Percentiles rank a stretch among this genome's conserved stretches.
Evolutionary conservation across 2,329 filamentous ascomycete genomes (phyloP).

Genomic region (Ilyonectria destructans): DNA sequence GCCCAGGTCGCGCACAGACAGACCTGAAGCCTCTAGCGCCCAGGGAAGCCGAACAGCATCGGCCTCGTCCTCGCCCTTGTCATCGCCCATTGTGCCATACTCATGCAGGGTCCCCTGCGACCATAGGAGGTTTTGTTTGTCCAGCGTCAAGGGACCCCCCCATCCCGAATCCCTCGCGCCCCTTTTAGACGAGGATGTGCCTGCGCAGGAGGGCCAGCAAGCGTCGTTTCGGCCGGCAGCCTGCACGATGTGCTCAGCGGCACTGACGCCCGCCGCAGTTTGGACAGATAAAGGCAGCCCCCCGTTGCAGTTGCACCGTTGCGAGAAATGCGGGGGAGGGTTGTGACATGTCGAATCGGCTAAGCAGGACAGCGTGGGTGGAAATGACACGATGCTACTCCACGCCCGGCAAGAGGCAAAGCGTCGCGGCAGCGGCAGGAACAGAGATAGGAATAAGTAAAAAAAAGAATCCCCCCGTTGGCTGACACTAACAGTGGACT

Average conservation of each 20-base stretch:
- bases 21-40: slow-evolving; percentile 15
- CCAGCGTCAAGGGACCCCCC: slow-evolving; percentile 30
- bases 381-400: slow-evolving; percentile 45
- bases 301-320: slow-evolving; percentile 21
- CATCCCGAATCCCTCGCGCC: slow-evolving; percentile 22
- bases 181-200: slow-evolving; percentile 6
- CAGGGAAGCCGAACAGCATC: slow-evolving; percentile 22
- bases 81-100: slow-evolving; percentile 12
- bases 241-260: slow-evolving; percentile 38
- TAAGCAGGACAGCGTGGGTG: slow-evolving; percentile 38
- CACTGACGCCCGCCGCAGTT: slow-evolving; percentile 33
- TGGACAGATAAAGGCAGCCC: slow-evolving; percentile 28
- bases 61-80: neutral
- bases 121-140: slow-evolving; percentile 37
- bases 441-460: slow-evolving; percentile 21
- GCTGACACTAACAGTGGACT: slow-evolving; percentile 30
- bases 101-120: slow-evolving; percentile 26
- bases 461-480: slow-evolving; percentile 11
- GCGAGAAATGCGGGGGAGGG: slow-evolving; percentile 47
- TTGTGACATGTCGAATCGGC: slow-evolving; percentile 46
- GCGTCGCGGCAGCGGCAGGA: slow-evolving; percentile 11
- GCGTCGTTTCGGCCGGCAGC: slow-evolving; percentile 20
- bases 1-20: slow-evolving; percentile 41
- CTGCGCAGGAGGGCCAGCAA: slow-evolving; percentile 18
- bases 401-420: slow-evolving; percentile 17